Conservation (phyloP, 106 monocot species). For the Dendrobium chrysotoxum region DNA sequence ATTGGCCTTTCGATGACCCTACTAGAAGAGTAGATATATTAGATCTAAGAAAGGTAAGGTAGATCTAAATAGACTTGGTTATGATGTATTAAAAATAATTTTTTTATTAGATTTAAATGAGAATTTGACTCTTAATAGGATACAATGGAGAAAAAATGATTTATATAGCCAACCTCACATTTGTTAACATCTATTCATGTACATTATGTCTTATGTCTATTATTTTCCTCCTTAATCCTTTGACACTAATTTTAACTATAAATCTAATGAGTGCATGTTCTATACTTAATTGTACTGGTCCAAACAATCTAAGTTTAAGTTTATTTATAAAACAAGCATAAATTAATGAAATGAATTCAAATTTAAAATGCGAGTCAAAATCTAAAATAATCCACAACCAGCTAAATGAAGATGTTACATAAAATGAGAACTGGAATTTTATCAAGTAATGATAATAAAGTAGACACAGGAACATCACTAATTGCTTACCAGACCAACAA, state of each 20-base stretch:
- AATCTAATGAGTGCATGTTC: neutral
- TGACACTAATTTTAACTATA: neutral
- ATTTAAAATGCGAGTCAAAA: neutral
- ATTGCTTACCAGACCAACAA: constrained; percentile 83
- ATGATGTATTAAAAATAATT: too few relatives aligned
- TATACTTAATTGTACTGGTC: neutral
- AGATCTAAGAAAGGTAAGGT: too few relatives aligned
- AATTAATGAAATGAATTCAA: neutral
- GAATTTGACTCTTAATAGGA: too few relatives aligned
- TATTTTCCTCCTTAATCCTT: neutral
- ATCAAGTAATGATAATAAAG: neutral
- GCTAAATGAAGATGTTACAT: neutral
- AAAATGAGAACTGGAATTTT: neutral
- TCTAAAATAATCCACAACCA: neutral
- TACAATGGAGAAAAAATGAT: too few relatives aligned
- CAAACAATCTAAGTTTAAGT: neutral
- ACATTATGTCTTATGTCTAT: neutral
- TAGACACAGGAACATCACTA: neutral
- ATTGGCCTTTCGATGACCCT: too few relatives aligned
- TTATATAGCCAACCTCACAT: too few relatives aligned
- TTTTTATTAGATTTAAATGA: too few relatives aligned
- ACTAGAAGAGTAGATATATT: too few relatives aligned
- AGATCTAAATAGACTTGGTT: too few relatives aligned
- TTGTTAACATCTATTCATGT: neutral
- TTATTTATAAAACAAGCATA: neutral